Evolutionary conservation across 1,284 basidiomycete species (phyloP).

Genomic region (Tausonia pullulans): DNA sequence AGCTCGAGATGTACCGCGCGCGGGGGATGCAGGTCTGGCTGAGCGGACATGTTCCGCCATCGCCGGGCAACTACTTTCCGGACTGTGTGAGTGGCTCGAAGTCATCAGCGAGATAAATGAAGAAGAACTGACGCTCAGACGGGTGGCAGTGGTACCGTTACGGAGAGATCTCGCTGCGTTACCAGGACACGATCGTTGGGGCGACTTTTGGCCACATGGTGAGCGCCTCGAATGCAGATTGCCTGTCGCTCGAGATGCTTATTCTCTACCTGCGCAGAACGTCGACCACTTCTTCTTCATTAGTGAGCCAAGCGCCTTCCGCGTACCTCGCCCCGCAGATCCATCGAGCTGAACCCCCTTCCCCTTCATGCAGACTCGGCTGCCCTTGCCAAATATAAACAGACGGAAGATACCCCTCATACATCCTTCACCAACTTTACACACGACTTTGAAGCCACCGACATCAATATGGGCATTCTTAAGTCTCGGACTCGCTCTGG

Average conservation of each 20-base stretch:
- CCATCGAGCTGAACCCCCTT: not conserved
- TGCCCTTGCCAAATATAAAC: not conserved
- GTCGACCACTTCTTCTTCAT: slow-evolving; percentile 40
- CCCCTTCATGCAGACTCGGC: not conserved
- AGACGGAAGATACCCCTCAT: not conserved
- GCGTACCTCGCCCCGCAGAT: slow-evolving; percentile 7
- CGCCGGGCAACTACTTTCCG: slow-evolving; percentile 67
- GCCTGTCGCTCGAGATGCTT: no score
- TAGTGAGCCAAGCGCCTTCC: slow-evolving; percentile 22
- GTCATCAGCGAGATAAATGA: not conserved
- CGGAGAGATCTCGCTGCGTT: slow-evolving; percentile 66
- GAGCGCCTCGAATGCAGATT: no score
- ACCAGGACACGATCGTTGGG: slow-evolving; percentile 81
- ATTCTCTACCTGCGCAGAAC: slow-evolving; percentile 21
- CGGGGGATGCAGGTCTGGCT: slow-evolving; percentile 62
- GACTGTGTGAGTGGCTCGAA: slow-evolving; percentile 55
- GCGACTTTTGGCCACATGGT: slow-evolving; percentile 65
- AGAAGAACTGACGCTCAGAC: slow-evolving; percentile 15
- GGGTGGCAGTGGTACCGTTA: slow-evolving; percentile 58
- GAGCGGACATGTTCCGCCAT: slow-evolving; percentile 49
- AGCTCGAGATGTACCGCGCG: slow-evolving; percentile 57
- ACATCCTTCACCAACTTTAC: not conserved
- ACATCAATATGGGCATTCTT: not conserved
- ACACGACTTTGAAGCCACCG: not conserved
- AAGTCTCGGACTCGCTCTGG: slow-evolving; percentile 14